These are phyloP conservation scores for Sergeia podlipaevii DNA, from an alignment of 208 protist species.

Conservation along the genomic window DNA sequence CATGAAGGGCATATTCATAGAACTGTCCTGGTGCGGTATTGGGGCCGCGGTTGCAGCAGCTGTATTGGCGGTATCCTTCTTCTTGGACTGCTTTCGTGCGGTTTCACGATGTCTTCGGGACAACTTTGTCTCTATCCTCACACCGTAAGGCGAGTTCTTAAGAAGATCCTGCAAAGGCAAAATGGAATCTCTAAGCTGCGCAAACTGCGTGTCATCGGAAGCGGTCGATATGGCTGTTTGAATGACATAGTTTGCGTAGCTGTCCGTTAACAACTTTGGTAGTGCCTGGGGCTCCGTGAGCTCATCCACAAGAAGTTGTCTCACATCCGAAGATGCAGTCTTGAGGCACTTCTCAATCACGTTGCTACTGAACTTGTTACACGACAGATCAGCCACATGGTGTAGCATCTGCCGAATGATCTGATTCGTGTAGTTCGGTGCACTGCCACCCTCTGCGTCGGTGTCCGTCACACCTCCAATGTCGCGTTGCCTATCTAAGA, in stretches of 20 bases:
- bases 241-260: slow-evolving; percentile 98
- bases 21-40: not conserved
- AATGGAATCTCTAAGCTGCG: slow-evolving; percentile 92
- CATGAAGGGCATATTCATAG: slow-evolving; percentile 29
- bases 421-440: slow-evolving; percentile 73
- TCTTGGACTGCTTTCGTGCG: slow-evolving; percentile 41
- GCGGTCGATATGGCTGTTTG: slow-evolving; percentile 94
- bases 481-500: slow-evolving; percentile 90
- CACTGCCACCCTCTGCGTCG: slow-evolving; percentile 7
- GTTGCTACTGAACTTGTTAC: slow-evolving; percentile 98
- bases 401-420: slow-evolving; percentile 91
- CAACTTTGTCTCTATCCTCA: slow-evolving; percentile 95
- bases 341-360: slow-evolving; percentile 98
- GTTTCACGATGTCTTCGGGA: slow-evolving; percentile 58
- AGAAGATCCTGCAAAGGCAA: slow-evolving; percentile 91
- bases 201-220: slow-evolving; percentile 90
- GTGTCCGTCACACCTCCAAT: slow-evolving; percentile 13
- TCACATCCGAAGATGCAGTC: slow-evolving; percentile 73
- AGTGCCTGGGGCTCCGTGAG: slow-evolving; percentile 90
- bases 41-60: not conserved
- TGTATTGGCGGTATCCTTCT: slow-evolving; percentile 17
- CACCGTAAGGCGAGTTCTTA: slow-evolving; percentile 96
- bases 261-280: slow-evolving; percentile 93
- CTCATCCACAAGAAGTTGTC: slow-evolving; percentile 93
- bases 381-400: slow-evolving; percentile 91